Evolutionary conservation across 495 filamentous ascomycete species (phyloP).

Genomic region (Annulohypoxylon nitens): DNA sequence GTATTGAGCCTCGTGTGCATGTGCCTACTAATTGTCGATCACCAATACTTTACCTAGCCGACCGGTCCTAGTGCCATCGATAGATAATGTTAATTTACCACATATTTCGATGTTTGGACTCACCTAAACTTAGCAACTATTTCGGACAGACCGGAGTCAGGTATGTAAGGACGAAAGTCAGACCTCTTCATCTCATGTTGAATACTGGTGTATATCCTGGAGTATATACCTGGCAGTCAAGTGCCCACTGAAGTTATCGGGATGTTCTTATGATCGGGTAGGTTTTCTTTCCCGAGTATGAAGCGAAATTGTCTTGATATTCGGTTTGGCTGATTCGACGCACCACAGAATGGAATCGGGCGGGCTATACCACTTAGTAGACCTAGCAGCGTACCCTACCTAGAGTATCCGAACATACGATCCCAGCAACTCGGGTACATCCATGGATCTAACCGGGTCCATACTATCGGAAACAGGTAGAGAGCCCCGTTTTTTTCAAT

Average conservation of each 20-base stretch:
- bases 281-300: background rate
- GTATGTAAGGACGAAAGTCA: background rate
- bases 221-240: background rate
- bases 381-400: background rate
- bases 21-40: slow-evolving; percentile 6
- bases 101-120: background rate
- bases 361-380: background rate
- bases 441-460: slow-evolving; percentile 16
- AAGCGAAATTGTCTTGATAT: slow-evolving; percentile 1
- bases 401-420: background rate
- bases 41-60: background rate
- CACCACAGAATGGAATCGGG: background rate
- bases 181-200: background rate
- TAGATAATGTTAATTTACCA: slow-evolving; percentile 7
- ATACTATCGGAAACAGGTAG: slow-evolving; percentile 10
- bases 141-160: background rate
- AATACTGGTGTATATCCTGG: background rate
- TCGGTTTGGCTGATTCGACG: slow-evolving; percentile 1
- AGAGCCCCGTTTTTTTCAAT: slow-evolving; percentile 2
- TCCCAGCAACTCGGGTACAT: slow-evolving; percentile 13
- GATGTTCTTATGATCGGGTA: background rate
- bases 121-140: background rate
- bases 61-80: background rate
- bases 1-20: background rate
- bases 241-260: background rate